Conservation (phyloP, 2,329 filamentous ascomycete genomes). For the Cytospora piceae region DNA sequence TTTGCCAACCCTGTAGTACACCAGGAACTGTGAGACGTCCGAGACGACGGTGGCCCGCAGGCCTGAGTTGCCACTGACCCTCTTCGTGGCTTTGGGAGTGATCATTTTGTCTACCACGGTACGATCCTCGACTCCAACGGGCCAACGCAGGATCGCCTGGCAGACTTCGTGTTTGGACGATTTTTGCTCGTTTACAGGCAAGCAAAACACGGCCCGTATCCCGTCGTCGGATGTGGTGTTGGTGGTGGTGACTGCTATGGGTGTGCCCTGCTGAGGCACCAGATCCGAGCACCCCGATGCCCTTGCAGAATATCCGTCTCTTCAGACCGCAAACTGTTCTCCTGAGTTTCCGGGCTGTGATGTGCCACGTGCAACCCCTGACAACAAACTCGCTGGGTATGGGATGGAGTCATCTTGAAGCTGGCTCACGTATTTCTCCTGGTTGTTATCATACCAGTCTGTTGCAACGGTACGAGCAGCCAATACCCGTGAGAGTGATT, state of each 20-base stretch:
- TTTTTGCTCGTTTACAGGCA: not conserved
- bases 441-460: not conserved
- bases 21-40: not conserved
- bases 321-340: conserved; percentile 13
- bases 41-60: conserved; percentile 8
- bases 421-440: not conserved
- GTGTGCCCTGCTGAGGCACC: conserved; percentile 2
- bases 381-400: not conserved
- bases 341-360: not conserved
- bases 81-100: not conserved
- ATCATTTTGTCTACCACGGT: not conserved
- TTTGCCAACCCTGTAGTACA: not conserved
- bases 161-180: not conserved
- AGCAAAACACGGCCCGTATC: conserved; percentile 8
- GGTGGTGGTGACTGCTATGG: conserved; percentile 7
- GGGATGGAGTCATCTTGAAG: not conserved
- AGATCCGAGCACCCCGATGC: not conserved
- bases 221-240: conserved; percentile 8
- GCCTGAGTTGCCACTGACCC: not conserved
- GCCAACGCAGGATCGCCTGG: conserved; percentile 6
- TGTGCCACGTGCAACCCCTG: not conserved
- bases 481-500: not conserved
- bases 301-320: conserved; percentile 12
- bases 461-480: not conserved
- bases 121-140: not conserved